phyloP scores from a whole-genome alignment of 2,329 filamentous ascomycete genomes.

The Aspergillus sp. region DNA sequence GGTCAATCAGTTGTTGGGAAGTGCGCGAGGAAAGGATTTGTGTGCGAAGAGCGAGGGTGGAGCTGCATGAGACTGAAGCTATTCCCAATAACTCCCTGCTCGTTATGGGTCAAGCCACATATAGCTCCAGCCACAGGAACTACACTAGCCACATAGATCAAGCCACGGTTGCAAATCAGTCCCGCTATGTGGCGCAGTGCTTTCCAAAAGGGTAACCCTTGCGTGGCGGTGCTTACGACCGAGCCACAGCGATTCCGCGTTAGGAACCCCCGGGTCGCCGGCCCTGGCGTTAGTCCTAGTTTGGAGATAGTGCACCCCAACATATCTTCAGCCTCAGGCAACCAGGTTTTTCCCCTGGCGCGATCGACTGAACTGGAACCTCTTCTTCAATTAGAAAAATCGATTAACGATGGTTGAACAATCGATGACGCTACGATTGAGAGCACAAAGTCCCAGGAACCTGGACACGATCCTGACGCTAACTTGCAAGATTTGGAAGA shows the following conservation, averaged over 20 bases:
- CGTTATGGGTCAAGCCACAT: conserved; percentile 14
- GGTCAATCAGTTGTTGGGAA: not conserved
- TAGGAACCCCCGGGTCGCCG: too few species aligned
- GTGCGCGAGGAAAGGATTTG: not conserved
- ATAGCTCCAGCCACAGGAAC: conserved; percentile 6
- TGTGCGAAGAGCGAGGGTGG: not conserved
- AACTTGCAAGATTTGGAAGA: conserved; percentile 11
- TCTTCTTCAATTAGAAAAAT: too few species aligned
- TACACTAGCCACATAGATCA: conserved; percentile 4
- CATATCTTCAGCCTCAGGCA: too few species aligned
- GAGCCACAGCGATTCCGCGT: too few species aligned
- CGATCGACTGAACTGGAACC: too few species aligned
- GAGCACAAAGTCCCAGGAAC: conserved; percentile 5
- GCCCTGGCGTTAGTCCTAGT: too few species aligned
- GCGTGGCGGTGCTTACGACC: too few species aligned
- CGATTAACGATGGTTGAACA: too few species aligned
- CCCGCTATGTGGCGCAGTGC: conserved; percentile 3
- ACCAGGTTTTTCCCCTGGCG: too few species aligned
- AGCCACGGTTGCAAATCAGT: conserved; percentile 5
- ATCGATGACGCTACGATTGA: not conserved
- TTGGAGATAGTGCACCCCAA: too few species aligned
- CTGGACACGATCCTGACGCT: conserved; percentile 5
- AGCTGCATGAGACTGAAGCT: conserved; percentile 6
- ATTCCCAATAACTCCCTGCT: conserved; percentile 2
- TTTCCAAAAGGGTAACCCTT: too few species aligned